Evolutionary conservation across 208 protist genomes (phyloP).

Genomic region (Leishmania lainsoni): DNA sequence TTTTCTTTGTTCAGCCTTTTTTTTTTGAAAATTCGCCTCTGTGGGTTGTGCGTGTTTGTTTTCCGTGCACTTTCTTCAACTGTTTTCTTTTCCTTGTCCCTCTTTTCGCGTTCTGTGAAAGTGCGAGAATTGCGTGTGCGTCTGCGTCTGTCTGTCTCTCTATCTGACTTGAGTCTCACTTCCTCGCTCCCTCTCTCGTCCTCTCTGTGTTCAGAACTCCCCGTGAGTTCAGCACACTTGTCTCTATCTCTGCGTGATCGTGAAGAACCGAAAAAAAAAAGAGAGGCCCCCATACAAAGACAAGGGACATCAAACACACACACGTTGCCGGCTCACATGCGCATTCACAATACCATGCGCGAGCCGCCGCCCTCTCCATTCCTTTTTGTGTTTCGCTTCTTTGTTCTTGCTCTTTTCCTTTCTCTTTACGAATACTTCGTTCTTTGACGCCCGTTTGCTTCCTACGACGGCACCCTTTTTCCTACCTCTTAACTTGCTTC

Average conservation of each 20-base stretch:
- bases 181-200: not conserved
- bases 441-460: not conserved
- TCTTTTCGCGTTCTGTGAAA: conserved; percentile 2
- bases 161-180: not conserved
- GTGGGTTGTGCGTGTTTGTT: not conserved
- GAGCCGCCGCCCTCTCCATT: not conserved
- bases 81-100: conserved; percentile 4
- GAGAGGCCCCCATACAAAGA: not conserved
- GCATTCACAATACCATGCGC: not conserved
- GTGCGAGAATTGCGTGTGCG: not conserved
- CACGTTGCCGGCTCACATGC: not conserved
- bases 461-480: not conserved
- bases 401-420: conserved; percentile 1
- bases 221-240: not conserved
- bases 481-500: not conserved
- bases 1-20: conserved; percentile 1
- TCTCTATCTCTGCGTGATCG: not conserved
- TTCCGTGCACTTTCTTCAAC: not conserved
- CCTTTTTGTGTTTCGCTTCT: not conserved
- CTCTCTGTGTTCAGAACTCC: not conserved
- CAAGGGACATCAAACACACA: not conserved
- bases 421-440: not conserved
- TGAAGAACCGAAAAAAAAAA: not conserved
- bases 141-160: not conserved
- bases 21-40: not conserved